Evolutionary conservation across 371 early-diverging fungal genomes (phyloP).

Genomic region (Apophysomyces elegans): DNA sequence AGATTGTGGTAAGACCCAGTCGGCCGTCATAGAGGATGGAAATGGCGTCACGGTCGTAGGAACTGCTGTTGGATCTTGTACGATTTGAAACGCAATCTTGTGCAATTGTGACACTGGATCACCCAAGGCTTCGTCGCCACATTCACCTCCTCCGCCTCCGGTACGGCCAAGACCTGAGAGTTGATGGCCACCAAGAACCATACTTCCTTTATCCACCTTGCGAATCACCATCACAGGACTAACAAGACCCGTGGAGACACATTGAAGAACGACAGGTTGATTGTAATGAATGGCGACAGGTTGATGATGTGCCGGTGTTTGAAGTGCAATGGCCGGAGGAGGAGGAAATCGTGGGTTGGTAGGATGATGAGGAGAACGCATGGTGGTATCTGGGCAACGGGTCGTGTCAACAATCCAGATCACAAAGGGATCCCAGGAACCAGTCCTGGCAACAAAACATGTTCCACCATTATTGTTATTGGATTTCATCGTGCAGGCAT

Average conservation of each 20-base stretch:
- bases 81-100: constrained; percentile 82
- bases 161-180: constrained; percentile 43
- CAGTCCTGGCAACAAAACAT: constrained; percentile 69
- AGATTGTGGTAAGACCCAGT: constrained; percentile 45
- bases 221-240: constrained; percentile 79
- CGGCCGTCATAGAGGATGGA: constrained; percentile 10
- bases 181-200: constrained; percentile 68
- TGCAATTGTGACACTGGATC: constrained; percentile 83
- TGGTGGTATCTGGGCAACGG: constrained; percentile 21
- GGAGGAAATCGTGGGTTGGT: constrained; percentile 48
- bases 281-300: constrained; percentile 76
- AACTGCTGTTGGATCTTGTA: constrained; percentile 41
- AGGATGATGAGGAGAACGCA: constrained; percentile 6
- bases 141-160: constrained; percentile 44
- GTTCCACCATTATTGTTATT: constrained; percentile 51
- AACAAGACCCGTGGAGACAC: constrained; percentile 73
- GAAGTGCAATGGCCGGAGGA: constrained; percentile 63
- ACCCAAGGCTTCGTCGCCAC: constrained; percentile 50
- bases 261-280: constrained; percentile 77
- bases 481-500: constrained; percentile 47
- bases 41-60: constrained; percentile 26
- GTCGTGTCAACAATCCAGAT: constrained; percentile 75
- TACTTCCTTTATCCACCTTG: constrained; percentile 74
- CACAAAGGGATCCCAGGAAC: constrained; percentile 79
- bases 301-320: constrained; percentile 27